These are phyloP conservation scores for Arxiozyma heterogenica DNA, from an alignment of 1,139 yeast genomes.

Conservation along the genomic window DNA sequence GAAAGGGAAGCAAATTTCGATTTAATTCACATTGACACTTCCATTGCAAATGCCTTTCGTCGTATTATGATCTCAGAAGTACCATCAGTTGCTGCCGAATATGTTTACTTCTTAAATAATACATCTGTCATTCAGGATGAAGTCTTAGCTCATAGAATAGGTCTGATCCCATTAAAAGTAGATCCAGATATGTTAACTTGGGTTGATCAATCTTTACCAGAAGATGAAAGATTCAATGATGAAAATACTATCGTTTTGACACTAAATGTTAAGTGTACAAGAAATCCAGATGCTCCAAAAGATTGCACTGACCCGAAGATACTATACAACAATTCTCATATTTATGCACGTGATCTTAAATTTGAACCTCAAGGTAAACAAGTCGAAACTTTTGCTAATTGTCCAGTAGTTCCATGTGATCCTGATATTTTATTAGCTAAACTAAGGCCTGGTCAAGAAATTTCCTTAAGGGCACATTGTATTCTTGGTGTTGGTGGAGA, in stretches of 20 bases:
- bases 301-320: conserved; percentile 75
- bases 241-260: conserved; percentile 82
- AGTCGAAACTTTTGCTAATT: conserved; percentile 52
- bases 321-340: conserved; percentile 71
- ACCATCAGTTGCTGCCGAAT: conserved; percentile 91
- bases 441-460: conserved; percentile 94
- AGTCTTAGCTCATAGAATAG: conserved; percentile 90
- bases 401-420: conserved; percentile 69
- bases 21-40: conserved; percentile 75
- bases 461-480: conserved; percentile 82
- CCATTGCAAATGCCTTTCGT: conserved; percentile 92
- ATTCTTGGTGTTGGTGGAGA: conserved; percentile 86
- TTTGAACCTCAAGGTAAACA: conserved; percentile 92
- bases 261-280: conserved; percentile 73
- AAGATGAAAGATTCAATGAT: conserved; percentile 65
- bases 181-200: conserved; percentile 83
- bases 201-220: conserved; percentile 61
- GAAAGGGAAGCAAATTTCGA: conserved; percentile 81
- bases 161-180: conserved; percentile 78
- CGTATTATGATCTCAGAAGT: conserved; percentile 96
- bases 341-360: conserved; percentile 79
- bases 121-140: conserved; percentile 96
- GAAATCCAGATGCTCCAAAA: conserved; percentile 75
- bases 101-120: conserved; percentile 82
- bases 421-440: conserved; percentile 87